These are phyloP conservation scores for Delitschia confertaspora DNA, from an alignment of 495 filamentous ascomycete species.

Conservation along the genomic window DNA sequence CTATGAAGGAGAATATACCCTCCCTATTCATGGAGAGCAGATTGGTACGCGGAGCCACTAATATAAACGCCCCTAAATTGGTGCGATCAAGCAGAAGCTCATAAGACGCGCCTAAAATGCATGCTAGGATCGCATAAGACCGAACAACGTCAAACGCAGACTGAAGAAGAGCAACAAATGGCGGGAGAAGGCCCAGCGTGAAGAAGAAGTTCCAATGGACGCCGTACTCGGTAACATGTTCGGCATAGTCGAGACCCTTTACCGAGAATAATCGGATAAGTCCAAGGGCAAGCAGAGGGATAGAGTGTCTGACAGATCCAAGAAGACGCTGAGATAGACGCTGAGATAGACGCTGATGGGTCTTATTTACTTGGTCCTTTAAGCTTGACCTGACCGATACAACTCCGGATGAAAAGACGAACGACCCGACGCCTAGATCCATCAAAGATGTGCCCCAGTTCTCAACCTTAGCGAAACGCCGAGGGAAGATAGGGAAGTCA, in stretches of 20 bases:
- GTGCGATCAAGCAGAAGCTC: slow-evolving; percentile 69
- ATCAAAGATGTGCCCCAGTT: slow-evolving; percentile 97
- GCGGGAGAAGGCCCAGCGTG: slow-evolving; percentile 80
- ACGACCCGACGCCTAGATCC: slow-evolving; percentile 95
- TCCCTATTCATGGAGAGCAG: slow-evolving; percentile 67
- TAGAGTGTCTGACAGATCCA: slow-evolving; percentile 62
- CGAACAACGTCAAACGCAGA: slow-evolving; percentile 51
- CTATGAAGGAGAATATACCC: slow-evolving; percentile 84
- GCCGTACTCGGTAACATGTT: slow-evolving; percentile 96
- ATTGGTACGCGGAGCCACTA: slow-evolving; percentile 69
- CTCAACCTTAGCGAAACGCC: slow-evolving; percentile 94
- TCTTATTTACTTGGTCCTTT: slow-evolving; percentile 49
- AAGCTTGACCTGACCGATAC: slow-evolving; percentile 82
- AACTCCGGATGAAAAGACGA: slow-evolving; percentile 93
- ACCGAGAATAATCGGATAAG: slow-evolving; percentile 75
- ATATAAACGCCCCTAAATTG: slow-evolving; percentile 67
- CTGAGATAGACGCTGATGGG: no score
- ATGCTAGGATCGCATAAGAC: slow-evolving; percentile 62
- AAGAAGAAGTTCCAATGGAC: slow-evolving; percentile 99
- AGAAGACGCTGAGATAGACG: slow-evolving; percentile 49
- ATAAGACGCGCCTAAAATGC: slow-evolving; percentile 57
- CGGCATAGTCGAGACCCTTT: slow-evolving; percentile 90
- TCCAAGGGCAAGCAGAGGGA: slow-evolving; percentile 75
- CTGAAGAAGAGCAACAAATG: slow-evolving; percentile 82
- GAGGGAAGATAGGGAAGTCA: slow-evolving; percentile 86